Evolutionary conservation across 495 filamentous ascomycete genomes (phyloP), one percentile per base, ranked within the genome.

Genomic region (Annulohypoxylon bovei): DNA sequence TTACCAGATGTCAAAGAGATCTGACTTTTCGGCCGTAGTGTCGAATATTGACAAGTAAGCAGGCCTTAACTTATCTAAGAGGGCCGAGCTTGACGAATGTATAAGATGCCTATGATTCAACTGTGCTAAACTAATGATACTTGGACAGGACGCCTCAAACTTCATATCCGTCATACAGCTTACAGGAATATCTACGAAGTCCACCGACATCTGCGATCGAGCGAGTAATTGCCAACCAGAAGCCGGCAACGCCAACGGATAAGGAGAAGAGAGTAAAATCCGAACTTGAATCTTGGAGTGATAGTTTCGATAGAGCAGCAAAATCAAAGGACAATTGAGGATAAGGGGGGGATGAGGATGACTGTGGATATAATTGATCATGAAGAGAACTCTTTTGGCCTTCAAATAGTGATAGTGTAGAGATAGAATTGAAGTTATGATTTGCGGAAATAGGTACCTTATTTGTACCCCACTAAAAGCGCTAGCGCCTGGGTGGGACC

Each of bases 171-270:
- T 72, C 70, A 25, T 68, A 68, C 20, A 68, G 20, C 55, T 25
- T 72, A 12, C 46, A 65, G 20, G 49, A 32, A 20, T 72, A 72
- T 50, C 55, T 72, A 52, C 65, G 16, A 46, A 65, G 65, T n/a
- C 60, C 65, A 53, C 70, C 70, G 16, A 35, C 47, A 9, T 72
- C 64, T 28, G 49, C 28, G 6, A 64, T 49, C 3, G 70, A 72
- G 23, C 54, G 70, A 30, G 40, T 65, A 6, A 39, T 62, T 37
- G 54, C 64, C 40, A 50, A 50, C 18, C 54, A 56, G 39, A 64
- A 37, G 12, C 33, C 65, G 9, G n/a, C 14, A 53, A 56, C 40
- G 16, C 28, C 28, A 39, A 40, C 23, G 49, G 59, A 57, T 2
- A 28, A 25, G 4, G 18, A 52, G 22, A 37, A 52, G 53, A 57